Conservation (phyloP, 129 eudicot species). For the Scalesia atractyloides region DNA sequence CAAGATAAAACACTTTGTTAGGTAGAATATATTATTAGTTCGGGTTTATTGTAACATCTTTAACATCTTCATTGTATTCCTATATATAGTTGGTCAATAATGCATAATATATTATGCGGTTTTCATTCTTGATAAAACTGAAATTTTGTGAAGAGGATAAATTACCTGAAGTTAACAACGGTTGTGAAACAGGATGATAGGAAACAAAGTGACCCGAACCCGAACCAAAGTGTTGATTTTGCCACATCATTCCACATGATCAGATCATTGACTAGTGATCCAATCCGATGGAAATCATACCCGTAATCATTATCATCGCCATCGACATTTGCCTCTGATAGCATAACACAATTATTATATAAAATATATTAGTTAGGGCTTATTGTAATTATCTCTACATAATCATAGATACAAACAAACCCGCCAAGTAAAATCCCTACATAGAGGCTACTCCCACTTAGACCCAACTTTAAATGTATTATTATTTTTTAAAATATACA, state of each 20-base stretch:
- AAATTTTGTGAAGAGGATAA: neutral
- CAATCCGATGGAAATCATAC: constrained; percentile 64
- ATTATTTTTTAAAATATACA: too few relatives aligned
- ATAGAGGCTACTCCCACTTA: too few relatives aligned
- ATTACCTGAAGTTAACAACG: constrained; percentile 71
- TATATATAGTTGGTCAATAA: too few relatives aligned
- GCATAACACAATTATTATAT: constrained; percentile 16
- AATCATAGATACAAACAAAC: too few relatives aligned
- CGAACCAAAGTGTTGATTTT: constrained; percentile 94
- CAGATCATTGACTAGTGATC: constrained; percentile 56
- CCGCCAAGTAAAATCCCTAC: too few relatives aligned
- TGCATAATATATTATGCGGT: too few relatives aligned
- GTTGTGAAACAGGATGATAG: constrained; percentile 80
- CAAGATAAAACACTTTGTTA: constrained; percentile 7
- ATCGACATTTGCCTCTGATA: constrained; percentile 34
- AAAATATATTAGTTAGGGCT: neutral
- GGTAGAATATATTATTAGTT: too few relatives aligned
- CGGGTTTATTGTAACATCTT: too few relatives aligned
- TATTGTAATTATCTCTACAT: too few relatives aligned
- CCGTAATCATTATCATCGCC: constrained; percentile 41
- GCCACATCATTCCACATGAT: constrained; percentile 95
- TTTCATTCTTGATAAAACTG: too few relatives aligned
- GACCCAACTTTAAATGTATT: too few relatives aligned
- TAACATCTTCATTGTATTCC: too few relatives aligned
- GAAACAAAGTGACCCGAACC: constrained; percentile 83